Evolutionary conservation across 2,329 filamentous ascomycete species (phyloP).

Genomic region (Fusarium illudens): DNA sequence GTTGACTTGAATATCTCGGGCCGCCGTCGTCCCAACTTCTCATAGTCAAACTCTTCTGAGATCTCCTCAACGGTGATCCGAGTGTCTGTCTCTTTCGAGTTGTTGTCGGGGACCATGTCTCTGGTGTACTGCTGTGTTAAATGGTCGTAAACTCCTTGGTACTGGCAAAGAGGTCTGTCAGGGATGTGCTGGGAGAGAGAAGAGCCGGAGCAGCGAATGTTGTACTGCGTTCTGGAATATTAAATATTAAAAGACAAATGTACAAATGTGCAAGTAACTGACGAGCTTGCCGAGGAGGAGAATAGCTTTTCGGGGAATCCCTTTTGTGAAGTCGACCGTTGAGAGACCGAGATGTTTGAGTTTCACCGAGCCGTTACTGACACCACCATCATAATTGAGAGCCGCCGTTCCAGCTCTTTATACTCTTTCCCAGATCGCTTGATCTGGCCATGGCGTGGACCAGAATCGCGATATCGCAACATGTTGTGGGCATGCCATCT

Average conservation of each 20-base stretch:
- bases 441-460: neutral
- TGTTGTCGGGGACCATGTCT: neutral
- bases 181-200: neutral
- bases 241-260: neutral
- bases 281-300: neutral
- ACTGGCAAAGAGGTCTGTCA: neutral
- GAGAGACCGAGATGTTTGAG: conserved; percentile 17
- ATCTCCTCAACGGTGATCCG: conserved; percentile 19
- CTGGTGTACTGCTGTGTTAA: neutral
- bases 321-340: neutral
- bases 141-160: neutral
- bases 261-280: neutral
- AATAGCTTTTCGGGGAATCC: neutral
- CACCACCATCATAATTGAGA: neutral
- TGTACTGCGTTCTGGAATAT: neutral
- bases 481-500: conserved; percentile 7
- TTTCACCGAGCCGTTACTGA: conserved; percentile 9
- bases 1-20: conserved; percentile 61
- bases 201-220: neutral
- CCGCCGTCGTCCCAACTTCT: conserved; percentile 66
- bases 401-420: conserved; percentile 1
- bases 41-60: conserved; percentile 50
- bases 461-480: conserved; percentile 17
- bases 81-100: neutral
- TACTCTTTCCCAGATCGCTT: neutral